Base-by-base conservation (phyloP, 192 early-diverging fungal genomes). In the Entrophospora sp. region DNA sequence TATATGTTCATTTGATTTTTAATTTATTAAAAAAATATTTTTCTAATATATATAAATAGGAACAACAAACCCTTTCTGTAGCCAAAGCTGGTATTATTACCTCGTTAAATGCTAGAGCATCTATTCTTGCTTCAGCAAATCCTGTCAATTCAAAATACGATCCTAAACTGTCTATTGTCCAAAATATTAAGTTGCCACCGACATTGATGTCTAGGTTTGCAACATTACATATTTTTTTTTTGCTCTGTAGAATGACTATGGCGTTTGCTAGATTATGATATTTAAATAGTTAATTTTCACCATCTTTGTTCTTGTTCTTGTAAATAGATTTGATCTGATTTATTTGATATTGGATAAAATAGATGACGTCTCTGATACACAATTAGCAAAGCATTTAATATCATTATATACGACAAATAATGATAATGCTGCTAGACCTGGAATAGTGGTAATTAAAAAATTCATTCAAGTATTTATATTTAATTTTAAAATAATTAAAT, bases 11-110 rank as follows among this genome's bases (percentile, higher is more conserved):
- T n/a, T n/a, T n/a, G n/a, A n/a, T n/a, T n/a, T 36, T 32, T 48
- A 38, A 53, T 42, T 69, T 22, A 60, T 22, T 38, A 24, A 40
- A 20, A 40, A 37, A 25, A 13, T 18, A 27, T 16, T 36, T 8
- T 27, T 10, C n/a, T n/a, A 37, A 14, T 46, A 32, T 51, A 1
- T 63, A 9, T 71, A 37, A 68, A 61, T 51, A 85, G 84, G 95
- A 97, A 80, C 95, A 97, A 79, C 95, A 97, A 82, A 97, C 95
- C 0, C 87, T 98, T 20, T 96, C 93, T 10, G 89, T 99, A 14
- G 95, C 96, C 43, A 99, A 99, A 80, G 96, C 96, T 32, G 96
- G 96, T 27, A 96, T 99, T 68, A 95, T 97, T 70, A 95, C 95
- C 4, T 96, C 94, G 8, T 78, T 99, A 22, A 99, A 99, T 75